phyloP scores from a whole-genome alignment of 176 grass and related monocot species.

The Pharus latifolius region DNA sequence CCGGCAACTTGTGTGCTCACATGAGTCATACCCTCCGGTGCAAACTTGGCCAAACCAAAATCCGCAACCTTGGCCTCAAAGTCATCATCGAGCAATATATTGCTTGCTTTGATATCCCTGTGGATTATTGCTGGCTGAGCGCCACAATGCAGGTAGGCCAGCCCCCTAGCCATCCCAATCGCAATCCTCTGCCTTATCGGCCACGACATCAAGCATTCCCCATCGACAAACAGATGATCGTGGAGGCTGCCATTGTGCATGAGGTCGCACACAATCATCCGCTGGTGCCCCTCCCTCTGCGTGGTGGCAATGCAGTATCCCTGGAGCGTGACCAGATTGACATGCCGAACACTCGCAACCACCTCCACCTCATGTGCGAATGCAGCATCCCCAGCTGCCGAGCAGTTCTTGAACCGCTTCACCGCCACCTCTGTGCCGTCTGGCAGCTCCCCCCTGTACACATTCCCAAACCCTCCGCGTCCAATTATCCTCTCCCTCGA shows the following conservation, averaged over 20 bases:
- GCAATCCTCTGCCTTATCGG: conserved; percentile 71
- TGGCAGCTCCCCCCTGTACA: conserved; percentile 56
- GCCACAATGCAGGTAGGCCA: conserved; percentile 61
- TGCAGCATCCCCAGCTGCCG: conserved; percentile 41
- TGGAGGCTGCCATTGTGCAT: conserved; percentile 92
- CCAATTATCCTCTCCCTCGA: conserved; percentile 55
- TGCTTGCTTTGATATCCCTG: conserved; percentile 93
- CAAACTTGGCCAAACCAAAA: conserved; percentile 90
- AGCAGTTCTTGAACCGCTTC: conserved; percentile 96
- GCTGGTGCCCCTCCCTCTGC: conserved; percentile 68
- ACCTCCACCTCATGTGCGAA: conserved; percentile 98
- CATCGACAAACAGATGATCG: conserved; percentile 55
- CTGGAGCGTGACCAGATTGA: conserved; percentile 66
- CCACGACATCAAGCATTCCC: conserved; percentile 45
- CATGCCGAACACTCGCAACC: conserved; percentile 80
- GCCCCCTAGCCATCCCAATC: conserved; percentile 59
- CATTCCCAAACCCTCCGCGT: conserved; percentile 77
- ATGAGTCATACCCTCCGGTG: conserved; percentile 84
- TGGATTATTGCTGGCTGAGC: conserved; percentile 78
- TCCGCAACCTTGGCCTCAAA: conserved; percentile 89
- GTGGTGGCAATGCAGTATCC: conserved; percentile 87
- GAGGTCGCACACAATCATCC: conserved; percentile 86
- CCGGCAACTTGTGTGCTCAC: conserved; percentile 88
- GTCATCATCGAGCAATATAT: conserved; percentile 69
- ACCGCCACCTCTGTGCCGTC: conserved; percentile 59